Conservation (phyloP, 345 rosid genomes). For the Theobroma cacao region DNA sequence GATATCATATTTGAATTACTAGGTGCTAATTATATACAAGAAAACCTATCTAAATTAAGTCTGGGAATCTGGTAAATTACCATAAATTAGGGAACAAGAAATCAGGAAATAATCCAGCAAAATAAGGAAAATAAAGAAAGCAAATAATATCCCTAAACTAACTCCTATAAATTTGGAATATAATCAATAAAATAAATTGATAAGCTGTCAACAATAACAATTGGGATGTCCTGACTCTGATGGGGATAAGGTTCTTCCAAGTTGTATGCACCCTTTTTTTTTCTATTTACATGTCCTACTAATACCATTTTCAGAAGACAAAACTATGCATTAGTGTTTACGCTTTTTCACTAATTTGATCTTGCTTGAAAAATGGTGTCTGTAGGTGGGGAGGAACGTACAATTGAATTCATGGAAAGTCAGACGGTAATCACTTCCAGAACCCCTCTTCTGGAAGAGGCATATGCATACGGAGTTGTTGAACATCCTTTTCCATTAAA, state of each 20-base stretch:
- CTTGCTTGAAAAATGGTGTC: conserved; percentile 16
- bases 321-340: neutral
- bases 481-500: conserved; percentile 96
- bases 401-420: conserved; percentile 91
- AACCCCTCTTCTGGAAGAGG: conserved; percentile 84
- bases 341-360: neutral
- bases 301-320: conserved; percentile 7
- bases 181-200: too few relatives aligned
- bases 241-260: neutral
- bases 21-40: too few relatives aligned
- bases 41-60: too few relatives aligned
- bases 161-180: too few relatives aligned
- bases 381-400: conserved; percentile 89
- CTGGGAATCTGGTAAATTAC: too few relatives aligned
- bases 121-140: too few relatives aligned
- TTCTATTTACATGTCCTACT: neutral
- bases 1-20: too few relatives aligned
- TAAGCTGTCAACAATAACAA: too few relatives aligned
- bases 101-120: too few relatives aligned
- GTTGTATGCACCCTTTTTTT: neutral
- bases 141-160: too few relatives aligned
- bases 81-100: too few relatives aligned
- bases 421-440: conserved; percentile 61
- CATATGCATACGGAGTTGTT: conserved; percentile 79
- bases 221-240: neutral